A percentile compares a stretch with the other conserved stretches of the same genome.
Evolutionary conservation across 371 early-diverging fungal species (phyloP).

Genomic region (Batkoa obscura): DNA sequence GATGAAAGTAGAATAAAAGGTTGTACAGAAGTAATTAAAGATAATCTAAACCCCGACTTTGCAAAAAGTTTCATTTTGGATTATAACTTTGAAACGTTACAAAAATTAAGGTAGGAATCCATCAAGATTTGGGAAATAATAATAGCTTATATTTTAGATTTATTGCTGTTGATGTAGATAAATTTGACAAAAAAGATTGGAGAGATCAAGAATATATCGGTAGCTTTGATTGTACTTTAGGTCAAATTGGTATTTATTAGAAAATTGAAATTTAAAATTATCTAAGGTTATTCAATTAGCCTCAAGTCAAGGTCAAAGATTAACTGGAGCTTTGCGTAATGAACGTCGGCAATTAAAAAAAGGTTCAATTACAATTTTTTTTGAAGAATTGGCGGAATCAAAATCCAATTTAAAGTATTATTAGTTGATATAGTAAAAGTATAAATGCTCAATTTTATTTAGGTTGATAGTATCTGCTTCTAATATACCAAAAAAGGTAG

Average conservation of each 20-base stretch:
- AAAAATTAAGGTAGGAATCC: conserved; percentile 12
- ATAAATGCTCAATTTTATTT: not conserved
- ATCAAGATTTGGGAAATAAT: too few relatives aligned
- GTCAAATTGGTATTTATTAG: conserved; percentile 13
- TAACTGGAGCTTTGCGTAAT: not conserved
- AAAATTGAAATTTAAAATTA: not conserved
- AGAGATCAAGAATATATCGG: conserved; percentile 23
- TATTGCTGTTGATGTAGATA: conserved; percentile 22
- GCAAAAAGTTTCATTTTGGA: conserved; percentile 16
- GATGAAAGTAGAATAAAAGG: not conserved
- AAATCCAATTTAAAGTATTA: conserved; percentile 7
- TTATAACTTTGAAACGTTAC: conserved; percentile 25
- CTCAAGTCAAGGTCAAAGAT: not conserved
- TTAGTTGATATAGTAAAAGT: not conserved
- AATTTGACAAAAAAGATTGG: conserved; percentile 12
- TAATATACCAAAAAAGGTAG: not conserved
- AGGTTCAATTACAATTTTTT: not conserved
- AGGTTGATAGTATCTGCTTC: not conserved
- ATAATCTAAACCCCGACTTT: conserved; percentile 23
- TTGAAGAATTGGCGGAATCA: conserved; percentile 10
- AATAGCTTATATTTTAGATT: conserved; percentile 16
- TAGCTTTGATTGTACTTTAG: conserved; percentile 18
- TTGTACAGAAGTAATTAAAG: conserved; percentile 21
- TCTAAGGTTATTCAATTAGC: not conserved
- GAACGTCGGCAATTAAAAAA: not conserved